These are phyloP conservation scores for Mucor saturninus DNA, from an alignment of 371 early-diverging fungal genomes.

Conservation along the genomic window DNA sequence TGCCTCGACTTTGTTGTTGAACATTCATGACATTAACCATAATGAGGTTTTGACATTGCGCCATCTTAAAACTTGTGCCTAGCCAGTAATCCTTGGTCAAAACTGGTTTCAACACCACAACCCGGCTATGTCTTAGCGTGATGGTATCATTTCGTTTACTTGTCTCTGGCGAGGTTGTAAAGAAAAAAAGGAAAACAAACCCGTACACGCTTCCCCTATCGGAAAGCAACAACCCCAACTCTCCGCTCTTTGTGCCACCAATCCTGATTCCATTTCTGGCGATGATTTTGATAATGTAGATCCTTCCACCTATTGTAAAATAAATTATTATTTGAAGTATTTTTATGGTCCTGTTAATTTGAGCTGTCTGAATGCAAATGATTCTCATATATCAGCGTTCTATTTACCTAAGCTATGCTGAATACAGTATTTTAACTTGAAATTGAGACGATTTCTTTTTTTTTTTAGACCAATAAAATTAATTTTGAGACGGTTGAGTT, in stretches of 20 bases:
- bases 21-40: neutral
- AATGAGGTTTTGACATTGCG: neutral
- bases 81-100: neutral
- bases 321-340: neutral
- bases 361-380: neutral
- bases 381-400: no score
- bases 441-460: no score
- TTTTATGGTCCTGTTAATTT: neutral
- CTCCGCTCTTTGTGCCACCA: no score
- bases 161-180: conserved; percentile 1
- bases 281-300: no score
- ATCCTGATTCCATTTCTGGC: no score
- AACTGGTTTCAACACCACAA: neutral
- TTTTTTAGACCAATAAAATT: no score
- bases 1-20: neutral
- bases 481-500: no score
- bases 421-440: no score
- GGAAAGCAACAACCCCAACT: neutral
- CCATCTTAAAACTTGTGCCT: neutral
- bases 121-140: neutral
- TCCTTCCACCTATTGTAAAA: no score
- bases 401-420: no score
- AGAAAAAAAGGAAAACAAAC: neutral
- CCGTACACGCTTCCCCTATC: neutral
- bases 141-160: neutral